Base-by-base conservation (phyloP, 176 grass and related monocot species). In the Ampelocalamus luodianensis region DNA sequence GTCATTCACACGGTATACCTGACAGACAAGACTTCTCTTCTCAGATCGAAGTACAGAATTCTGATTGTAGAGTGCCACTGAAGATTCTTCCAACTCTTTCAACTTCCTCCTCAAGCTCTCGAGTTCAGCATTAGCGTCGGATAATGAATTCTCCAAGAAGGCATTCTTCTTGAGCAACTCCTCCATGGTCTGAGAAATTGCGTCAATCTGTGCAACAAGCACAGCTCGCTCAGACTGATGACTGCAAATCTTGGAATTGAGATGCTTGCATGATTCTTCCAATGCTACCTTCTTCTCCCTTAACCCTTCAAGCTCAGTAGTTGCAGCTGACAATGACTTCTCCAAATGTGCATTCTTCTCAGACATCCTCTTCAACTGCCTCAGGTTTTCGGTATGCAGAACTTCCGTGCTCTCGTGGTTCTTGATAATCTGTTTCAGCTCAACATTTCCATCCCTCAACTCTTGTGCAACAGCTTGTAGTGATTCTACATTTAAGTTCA, bases 81-180 rank as follows among this genome's bases (percentile, higher is more conserved):
- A 90, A 53, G 79, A 92, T 81, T 88, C 66, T 63, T 92, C 78
- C n/a, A 92, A 43, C 32, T 77, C 86, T 84, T 90, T 88, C 72
- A 90, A 58, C 59, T 91, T 91, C 78, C 62, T 83, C 68, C 79
- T 89, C 60, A 92, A 72, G 66, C 51, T 77, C 68, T 94, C 88
- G 13, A 96, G 81, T 80, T 99, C 90, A 79, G 46, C 81, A 89
- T 90, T 96, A 72, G 85, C 60, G 9, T 92, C 84, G 56, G 76
- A 99, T 55, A 99, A 68, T 37, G 88, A 98, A 79, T 93, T 98
- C 77, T 98, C 93, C 80, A 99, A 78, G 59, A 94, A 82, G 3
- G 66, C 26, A 27, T 99, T 99, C 88, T 94, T 88, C 83, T 72
- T 46, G 4, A 90, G 74, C 38, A 96, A 50, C 27, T 69, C 74